Base-by-base conservation (phyloP, 768 basidiomycete species). In the Boletus subparvulus region DNA sequence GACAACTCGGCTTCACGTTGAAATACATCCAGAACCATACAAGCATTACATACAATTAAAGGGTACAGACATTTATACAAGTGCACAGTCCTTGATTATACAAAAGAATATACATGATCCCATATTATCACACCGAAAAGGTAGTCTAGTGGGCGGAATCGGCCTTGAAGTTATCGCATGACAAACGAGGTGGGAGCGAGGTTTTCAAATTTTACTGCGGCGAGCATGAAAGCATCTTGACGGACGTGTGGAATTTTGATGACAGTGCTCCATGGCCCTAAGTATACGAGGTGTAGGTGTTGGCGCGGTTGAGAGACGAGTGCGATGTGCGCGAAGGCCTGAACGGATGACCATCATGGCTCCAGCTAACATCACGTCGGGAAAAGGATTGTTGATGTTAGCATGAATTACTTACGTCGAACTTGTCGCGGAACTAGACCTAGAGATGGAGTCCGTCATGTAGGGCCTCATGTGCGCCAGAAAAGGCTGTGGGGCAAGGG, bases 381-480 rank as follows among this genome's bases (percentile, higher is more conserved):
- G 41, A 61, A 51, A 47, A 30, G 14, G 2, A 28, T n/a, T 9
- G 11, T 48, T 28, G 12, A 59, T 6, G n/a, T 54, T 44, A 35
- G 19, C 17, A 48, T 9, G 28, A 43, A 54, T 47, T 17, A 58
- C 69, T 56, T 49, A 72, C 72, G 59, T 74, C 13, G 72, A 72
- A 43, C 70, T 69, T 13, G 72, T 72, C 49, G 66, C 63, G 28
- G 70, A 72, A 48, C 65, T 73, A 24, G 70, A 72, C 49, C 70
- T 69, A 14, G 72, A 72, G 47, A 72, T 70, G 0, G 60, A 36
- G 32, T 72, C 62, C 24, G 45, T 54, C 36, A 62, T n/a, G 37
- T 61, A 60, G 2, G 57, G 54, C 48, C 55, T 59, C 37, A 62
- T 41, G 36, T 64, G 55, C 14, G 43, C 54, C 4, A 62, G 61